Evolutionary conservation across 805 yeast genomes (phyloP), one percentile per base, ranked within the genome.

Genomic region (Lachancea sp.): DNA sequence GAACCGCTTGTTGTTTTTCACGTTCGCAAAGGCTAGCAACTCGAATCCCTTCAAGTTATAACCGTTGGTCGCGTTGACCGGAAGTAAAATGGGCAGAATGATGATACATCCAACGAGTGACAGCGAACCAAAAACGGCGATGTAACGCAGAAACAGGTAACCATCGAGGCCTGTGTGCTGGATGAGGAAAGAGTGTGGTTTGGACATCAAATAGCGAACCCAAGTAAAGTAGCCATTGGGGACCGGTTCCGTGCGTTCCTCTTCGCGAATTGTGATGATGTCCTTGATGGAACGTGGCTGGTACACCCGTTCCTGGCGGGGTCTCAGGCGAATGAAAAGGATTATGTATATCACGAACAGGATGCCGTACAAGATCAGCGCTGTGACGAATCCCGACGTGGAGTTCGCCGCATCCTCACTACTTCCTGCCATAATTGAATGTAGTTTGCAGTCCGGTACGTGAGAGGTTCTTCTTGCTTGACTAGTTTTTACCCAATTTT

Each of bases 141-240:
- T 56, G 56, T 75, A 85, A 50, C 95, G 72, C 42, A 83, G 63
- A 59, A 80, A 85, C 59, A 85, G 80, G 60, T 82, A 85, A 2
- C 93, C 93, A 64, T 85, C 95, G 27, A 79, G 62, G 43, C 90
- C 85, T 32, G 82, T 69, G 50, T 82, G 81, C 65, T 84, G 90
- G 54, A 85, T 70, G 35, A 81, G 53, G 62, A 72, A 84, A 1
- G 78, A 60, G 49, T 80, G 82, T 1, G 88, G 82, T 58, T 75
- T 75, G 3, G 66, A 50, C 48, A 80, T 53, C 18, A 84, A 46
- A 45, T 63, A 69, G 2, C 71, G 57, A 6, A 81, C 52, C 93
- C 93, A 85, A 8, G 72, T 61, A 46, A 77, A 62, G 1, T 78
- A 77, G 18, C 89, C 91, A 16, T 63, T 58, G 3, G 86, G 81